A percentile compares a stretch with the other conserved stretches of the same genome.
These are phyloP conservation scores for Exophiala sideris DNA, from an alignment of 2,329 filamentous ascomycete species.

Conservation along the genomic window DNA sequence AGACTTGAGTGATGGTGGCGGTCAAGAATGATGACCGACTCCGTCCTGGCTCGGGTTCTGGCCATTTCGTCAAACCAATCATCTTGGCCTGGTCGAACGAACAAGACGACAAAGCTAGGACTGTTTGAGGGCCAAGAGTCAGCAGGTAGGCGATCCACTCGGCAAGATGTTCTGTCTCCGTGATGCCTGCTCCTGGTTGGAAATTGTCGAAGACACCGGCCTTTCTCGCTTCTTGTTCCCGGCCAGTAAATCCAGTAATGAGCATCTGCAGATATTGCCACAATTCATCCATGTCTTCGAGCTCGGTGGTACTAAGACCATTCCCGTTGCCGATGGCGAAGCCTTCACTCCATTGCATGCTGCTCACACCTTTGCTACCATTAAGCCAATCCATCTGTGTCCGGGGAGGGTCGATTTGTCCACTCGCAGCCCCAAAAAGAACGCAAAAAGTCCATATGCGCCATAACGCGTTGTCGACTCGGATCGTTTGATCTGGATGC, in stretches of 20 bases:
- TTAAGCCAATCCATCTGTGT: conserved; percentile 63
- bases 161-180: conserved; percentile 54
- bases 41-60: conserved; percentile 43
- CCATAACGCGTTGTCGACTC: conserved; percentile 62
- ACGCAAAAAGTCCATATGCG: conserved; percentile 65
- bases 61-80: conserved; percentile 57
- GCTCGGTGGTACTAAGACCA: conserved; percentile 53
- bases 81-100: conserved; percentile 52
- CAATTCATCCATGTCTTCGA: conserved; percentile 63
- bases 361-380: conserved; percentile 51
- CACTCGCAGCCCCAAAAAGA: conserved; percentile 55
- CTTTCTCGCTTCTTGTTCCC: conserved; percentile 52
- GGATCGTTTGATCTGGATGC: conserved; percentile 44
- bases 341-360: conserved; percentile 50
- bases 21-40: conserved; percentile 58
- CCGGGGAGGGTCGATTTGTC: conserved; percentile 56
- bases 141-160: conserved; percentile 61
- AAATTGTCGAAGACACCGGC: conserved; percentile 53
- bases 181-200: conserved; percentile 27
- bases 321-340: conserved; percentile 56
- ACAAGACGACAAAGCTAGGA: conserved; percentile 50
- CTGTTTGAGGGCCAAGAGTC: conserved; percentile 55
- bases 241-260: conserved; percentile 54
- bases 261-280: conserved; percentile 60
- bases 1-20: conserved; percentile 58